phyloP scores from a whole-genome alignment of 2,329 filamentous ascomycete genomes.

The Emergomyces pasteurianus region DNA sequence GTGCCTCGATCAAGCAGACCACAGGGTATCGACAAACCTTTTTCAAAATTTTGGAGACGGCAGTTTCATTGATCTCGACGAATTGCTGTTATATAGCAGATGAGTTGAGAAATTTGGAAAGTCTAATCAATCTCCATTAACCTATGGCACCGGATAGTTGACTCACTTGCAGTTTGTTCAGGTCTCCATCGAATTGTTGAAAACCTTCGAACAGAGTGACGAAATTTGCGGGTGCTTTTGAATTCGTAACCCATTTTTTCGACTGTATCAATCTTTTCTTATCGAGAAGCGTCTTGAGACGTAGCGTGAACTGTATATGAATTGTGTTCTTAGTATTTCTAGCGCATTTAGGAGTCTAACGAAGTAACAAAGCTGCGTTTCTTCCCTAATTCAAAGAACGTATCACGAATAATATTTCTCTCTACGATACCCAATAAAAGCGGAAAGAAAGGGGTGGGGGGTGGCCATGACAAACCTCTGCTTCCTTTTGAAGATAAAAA shows the following conservation, averaged over 20 bases:
- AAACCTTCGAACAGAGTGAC: slow-evolving; percentile 93
- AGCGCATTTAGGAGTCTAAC: neutral
- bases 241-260: slow-evolving; percentile 59
- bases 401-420: neutral
- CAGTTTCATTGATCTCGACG: slow-evolving; percentile 94
- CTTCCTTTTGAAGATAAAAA: slow-evolving; percentile 96
- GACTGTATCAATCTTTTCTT: slow-evolving; percentile 89
- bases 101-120: neutral
- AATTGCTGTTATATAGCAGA: slow-evolving; percentile 57
- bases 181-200: slow-evolving; percentile 88
- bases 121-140: neutral
- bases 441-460: neutral
- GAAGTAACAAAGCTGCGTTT: neutral
- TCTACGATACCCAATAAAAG: neutral
- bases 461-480: slow-evolving; percentile 54
- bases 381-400: neutral
- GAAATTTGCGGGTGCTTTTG: slow-evolving; percentile 83
- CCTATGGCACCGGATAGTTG: neutral
- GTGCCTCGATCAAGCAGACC: neutral
- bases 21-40: slow-evolving; percentile 46
- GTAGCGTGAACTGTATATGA: slow-evolving; percentile 64
- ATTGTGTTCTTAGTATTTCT: neutral
- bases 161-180: slow-evolving; percentile 75
- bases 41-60: slow-evolving; percentile 96
- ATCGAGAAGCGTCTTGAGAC: slow-evolving; percentile 81